A percentile compares a stretch with the other conserved stretches of the same genome.
Conservation (phyloP, 495 filamentous ascomycete species). For the Recurvomyces mirabilis region DNA sequence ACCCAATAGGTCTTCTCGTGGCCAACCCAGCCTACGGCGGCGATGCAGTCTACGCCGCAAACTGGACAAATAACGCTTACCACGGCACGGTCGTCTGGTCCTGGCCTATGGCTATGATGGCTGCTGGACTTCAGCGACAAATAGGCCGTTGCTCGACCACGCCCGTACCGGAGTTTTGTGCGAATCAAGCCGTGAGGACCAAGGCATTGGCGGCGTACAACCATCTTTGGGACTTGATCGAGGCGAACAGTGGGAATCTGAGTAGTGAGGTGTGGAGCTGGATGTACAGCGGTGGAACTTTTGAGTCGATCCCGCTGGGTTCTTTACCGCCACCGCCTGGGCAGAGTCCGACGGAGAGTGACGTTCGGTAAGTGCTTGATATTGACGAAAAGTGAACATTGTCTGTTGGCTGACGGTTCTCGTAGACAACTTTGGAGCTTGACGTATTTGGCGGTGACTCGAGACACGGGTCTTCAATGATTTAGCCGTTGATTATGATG, state of each 20-base stretch:
- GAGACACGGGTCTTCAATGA: conserved; percentile 20
- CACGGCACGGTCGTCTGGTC: conserved; percentile 57
- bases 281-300: conserved; percentile 40
- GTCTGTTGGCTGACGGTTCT: background rate
- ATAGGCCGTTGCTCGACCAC: conserved; percentile 28
- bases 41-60: conserved; percentile 33
- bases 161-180: conserved; percentile 43
- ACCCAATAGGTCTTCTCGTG: conserved; percentile 44
- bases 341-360: conserved; percentile 37
- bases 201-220: conserved; percentile 49
- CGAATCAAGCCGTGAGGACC: conserved; percentile 32
- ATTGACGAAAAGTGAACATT: background rate
- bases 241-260: conserved; percentile 41
- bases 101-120: conserved; percentile 59
- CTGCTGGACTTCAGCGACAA: conserved; percentile 37
- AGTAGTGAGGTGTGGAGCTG: conserved; percentile 55
- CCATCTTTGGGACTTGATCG: conserved; percentile 49
- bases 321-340: too few species aligned
- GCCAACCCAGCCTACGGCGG: conserved; percentile 52
- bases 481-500: too few species aligned
- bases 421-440: conserved; percentile 43
- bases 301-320: conserved; percentile 41
- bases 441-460: conserved; percentile 43
- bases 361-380: conserved; percentile 30
- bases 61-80: conserved; percentile 47